Base-by-base conservation (phyloP, 805 yeast genomes). In the Metschnikowia orientalis region DNA sequence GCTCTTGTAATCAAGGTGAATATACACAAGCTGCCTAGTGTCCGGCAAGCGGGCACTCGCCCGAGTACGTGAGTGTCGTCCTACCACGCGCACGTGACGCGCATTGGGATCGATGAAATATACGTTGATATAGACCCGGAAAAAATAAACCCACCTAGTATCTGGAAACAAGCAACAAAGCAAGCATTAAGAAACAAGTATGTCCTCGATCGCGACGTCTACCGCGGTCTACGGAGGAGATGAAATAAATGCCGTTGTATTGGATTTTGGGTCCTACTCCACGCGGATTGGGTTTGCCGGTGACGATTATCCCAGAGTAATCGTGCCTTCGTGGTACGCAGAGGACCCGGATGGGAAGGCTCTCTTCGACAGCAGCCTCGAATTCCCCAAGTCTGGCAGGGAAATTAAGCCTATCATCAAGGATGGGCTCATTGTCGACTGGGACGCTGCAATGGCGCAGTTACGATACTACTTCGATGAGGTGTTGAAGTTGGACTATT, bases 231-330 rank as follows among this genome's bases (percentile, higher is more conserved):
- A 49, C 37, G 72, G 71, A 22, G 59, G 59, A 24, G 92, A 90
- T 61, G 98, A 90, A 56, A 81, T 92, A 42, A 78, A 87, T 43
- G 95, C 97, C 17, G 71, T 92, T 2, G 95, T 90, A 20, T 67
- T 90, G 16, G 97, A 92, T 52, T 89, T 95, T 2, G 97, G 97
- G 21, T 81, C 95, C 8, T 77, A 70, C 41, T 64, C 77, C 39
- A 87, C 96, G 5, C 77, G 90, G 34, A 77, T 81, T 12, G 98
- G 98, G 1, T 88, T 76, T 57, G 89, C 97, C 3, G 97, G 97
- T 8, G 90, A 87, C 37, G 96, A 89, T 53, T 71, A 76, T 34
- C 98, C 98, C 8, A 75, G 80, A 42, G 63, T 79, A 4, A 75
- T 83, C 15, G 56, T 80, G 8, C 92, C 96, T 3, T 83, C 95